These are phyloP conservation scores for Pseudocercospora cruenta DNA, from an alignment of 2,329 filamentous ascomycete species.

Conservation along the genomic window DNA sequence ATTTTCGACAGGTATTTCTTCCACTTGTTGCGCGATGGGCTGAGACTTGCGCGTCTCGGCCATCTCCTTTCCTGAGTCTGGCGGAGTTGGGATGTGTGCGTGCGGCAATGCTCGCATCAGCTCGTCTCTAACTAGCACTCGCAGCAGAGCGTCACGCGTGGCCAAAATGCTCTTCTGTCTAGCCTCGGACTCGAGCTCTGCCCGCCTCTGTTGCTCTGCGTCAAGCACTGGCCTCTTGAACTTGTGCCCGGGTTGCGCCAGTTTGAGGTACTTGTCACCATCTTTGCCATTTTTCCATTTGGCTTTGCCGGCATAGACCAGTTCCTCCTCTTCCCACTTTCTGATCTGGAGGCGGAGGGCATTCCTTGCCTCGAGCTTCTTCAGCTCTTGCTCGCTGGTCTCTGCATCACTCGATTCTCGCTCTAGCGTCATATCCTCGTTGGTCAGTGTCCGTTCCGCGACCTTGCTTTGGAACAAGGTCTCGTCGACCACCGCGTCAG, in stretches of 20 bases:
- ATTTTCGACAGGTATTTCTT: not conserved
- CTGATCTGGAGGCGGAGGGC: slow-evolving; percentile 12
- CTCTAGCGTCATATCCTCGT: slow-evolving; percentile 11
- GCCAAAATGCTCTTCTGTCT: slow-evolving; percentile 5
- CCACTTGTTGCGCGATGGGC: not conserved
- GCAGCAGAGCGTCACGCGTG: slow-evolving; percentile 10
- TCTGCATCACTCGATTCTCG: not conserved
- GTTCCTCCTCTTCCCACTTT: slow-evolving; percentile 10
- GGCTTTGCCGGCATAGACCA: slow-evolving; percentile 15
- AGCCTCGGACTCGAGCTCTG: not conserved
- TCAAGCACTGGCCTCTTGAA: slow-evolving; percentile 10
- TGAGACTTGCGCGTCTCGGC: not conserved
- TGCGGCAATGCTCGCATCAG: slow-evolving; percentile 6
- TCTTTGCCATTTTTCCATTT: slow-evolving; percentile 12
- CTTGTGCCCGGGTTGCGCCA: slow-evolving; percentile 14
- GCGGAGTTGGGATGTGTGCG: slow-evolving; percentile 13
- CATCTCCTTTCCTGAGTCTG: slow-evolving; percentile 11
- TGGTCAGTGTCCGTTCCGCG: slow-evolving; percentile 4
- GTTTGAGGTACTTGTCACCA: slow-evolving; percentile 9
- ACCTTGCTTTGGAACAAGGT: not conserved
- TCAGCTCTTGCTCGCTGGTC: slow-evolving; percentile 4
- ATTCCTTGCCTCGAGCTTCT: slow-evolving; percentile 12
- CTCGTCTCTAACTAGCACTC: slow-evolving; percentile 10
- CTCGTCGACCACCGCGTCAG: not conserved
- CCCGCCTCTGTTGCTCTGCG: not conserved